phyloP scores from a whole-genome alignment of 768 basidiomycete genomes.

The Phaeolepiota aurea region DNA sequence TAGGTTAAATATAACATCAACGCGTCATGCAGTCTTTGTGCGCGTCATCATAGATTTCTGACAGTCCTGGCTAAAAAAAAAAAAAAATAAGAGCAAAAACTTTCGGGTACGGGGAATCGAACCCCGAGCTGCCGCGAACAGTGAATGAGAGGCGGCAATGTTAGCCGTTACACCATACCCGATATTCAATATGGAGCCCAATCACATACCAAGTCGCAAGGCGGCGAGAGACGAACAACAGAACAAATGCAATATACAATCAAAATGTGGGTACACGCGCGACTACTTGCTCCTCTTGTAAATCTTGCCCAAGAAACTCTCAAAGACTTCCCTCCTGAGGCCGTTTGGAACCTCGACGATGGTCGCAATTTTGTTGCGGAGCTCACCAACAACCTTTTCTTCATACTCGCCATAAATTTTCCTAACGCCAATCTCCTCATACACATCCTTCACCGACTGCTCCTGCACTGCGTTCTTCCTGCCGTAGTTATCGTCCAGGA shows the following conservation, averaged over 20 bases:
- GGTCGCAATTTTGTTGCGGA: conserved; percentile 61
- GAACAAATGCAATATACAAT: no score
- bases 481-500: conserved; percentile 50
- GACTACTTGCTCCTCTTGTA: conserved; percentile 56
- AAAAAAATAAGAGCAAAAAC: no score
- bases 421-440: conserved; percentile 59
- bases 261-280: no score
- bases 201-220: no score
- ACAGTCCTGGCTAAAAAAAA: no score
- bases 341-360: conserved; percentile 58
- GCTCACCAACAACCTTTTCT: conserved; percentile 53
- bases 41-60: no score
- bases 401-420: conserved; percentile 74
- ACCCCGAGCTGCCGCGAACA: conserved; percentile 50
- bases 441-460: conserved; percentile 46
- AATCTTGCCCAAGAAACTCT: conserved; percentile 84
- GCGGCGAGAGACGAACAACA: no score
- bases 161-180: conserved; percentile 63
- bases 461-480: conserved; percentile 46
- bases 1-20: no score
- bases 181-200: conserved; percentile 84
- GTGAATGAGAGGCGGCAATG: conserved; percentile 59
- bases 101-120: conserved; percentile 50
- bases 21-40: no score
- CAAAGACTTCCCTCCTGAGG: conserved; percentile 66